Evolutionary conservation across 2,329 filamentous ascomycete genomes (phyloP).

Genomic region (Thielaviopsis populi): DNA sequence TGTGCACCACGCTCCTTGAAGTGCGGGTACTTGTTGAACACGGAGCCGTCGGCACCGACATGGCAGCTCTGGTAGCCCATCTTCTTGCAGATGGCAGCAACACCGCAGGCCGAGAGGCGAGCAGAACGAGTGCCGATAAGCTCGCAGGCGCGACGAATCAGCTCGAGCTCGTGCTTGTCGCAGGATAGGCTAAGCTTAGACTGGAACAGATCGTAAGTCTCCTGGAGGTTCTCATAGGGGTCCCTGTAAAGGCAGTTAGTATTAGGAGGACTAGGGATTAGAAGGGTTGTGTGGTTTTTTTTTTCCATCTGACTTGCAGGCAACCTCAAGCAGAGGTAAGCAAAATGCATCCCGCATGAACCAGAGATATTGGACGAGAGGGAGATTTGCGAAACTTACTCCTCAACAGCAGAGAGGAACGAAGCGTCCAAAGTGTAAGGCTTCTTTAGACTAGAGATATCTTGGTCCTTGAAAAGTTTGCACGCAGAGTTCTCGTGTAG

Average conservation of each 20-base stretch:
- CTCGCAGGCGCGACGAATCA: constrained; percentile 78
- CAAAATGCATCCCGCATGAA: too few species aligned
- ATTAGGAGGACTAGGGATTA: not conserved
- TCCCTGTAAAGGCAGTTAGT: constrained; percentile 40
- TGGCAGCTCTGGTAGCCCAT: constrained; percentile 79
- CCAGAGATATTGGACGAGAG: too few species aligned
- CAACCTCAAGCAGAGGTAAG: not conserved
- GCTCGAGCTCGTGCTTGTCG: constrained; percentile 67
- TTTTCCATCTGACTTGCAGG: not conserved
- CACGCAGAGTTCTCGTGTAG: constrained; percentile 63
- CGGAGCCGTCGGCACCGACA: constrained; percentile 89
- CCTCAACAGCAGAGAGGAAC: constrained; percentile 84
- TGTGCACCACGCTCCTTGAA: constrained; percentile 87
- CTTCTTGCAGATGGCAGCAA: constrained; percentile 94
- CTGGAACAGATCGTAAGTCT: constrained; percentile 71
- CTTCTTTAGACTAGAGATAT: constrained; percentile 65
- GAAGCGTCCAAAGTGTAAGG: constrained; percentile 84
- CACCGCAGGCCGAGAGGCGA: constrained; percentile 82
- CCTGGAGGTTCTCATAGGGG: constrained; percentile 84
- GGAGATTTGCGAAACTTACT: constrained; percentile 33
- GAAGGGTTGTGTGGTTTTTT: too few species aligned
- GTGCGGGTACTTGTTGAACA: constrained; percentile 98
- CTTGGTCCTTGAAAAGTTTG: constrained; percentile 70
- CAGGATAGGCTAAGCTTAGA: constrained; percentile 57
- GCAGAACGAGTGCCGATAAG: constrained; percentile 90